Evolutionary conservation across 768 basidiomycete genomes (phyloP).

Genomic region (Pisolithus albus): DNA sequence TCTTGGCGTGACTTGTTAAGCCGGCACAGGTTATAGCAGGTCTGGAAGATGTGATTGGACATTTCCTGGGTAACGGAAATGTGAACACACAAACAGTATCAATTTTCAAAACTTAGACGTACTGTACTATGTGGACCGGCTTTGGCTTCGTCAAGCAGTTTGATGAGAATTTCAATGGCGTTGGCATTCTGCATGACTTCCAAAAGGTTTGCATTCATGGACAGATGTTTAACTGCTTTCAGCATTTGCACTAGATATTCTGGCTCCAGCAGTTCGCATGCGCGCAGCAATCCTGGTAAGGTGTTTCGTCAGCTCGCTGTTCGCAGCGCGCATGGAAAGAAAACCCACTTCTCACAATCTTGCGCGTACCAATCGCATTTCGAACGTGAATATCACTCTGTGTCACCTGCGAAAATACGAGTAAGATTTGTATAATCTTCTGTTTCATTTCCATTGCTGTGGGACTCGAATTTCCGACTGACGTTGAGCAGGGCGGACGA

Average conservation of each 20-base stretch:
- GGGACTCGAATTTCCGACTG: slow-evolving; percentile 64
- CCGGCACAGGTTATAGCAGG: slow-evolving; percentile 93
- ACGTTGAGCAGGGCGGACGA: slow-evolving; percentile 86
- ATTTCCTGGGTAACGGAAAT: slow-evolving; percentile 63
- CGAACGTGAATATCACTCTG: slow-evolving; percentile 92
- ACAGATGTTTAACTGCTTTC: slow-evolving; percentile 93
- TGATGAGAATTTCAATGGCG: slow-evolving; percentile 85
- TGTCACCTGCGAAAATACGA: slow-evolving; percentile 94
- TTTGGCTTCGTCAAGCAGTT: slow-evolving; percentile 74
- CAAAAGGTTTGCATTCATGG: slow-evolving; percentile 84
- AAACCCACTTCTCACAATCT: slow-evolving; percentile 78
- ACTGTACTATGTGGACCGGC: slow-evolving; percentile 77
- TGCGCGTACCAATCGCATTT: slow-evolving; percentile 85
- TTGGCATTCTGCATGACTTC: slow-evolving; percentile 96
- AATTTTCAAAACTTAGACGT: slow-evolving; percentile 20
- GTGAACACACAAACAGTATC: neutral
- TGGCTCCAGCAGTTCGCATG: slow-evolving; percentile 82
- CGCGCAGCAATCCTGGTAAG: slow-evolving; percentile 68
- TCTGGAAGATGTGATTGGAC: slow-evolving; percentile 95
- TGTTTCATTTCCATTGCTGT: slow-evolving; percentile 68
- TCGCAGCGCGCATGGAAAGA: slow-evolving; percentile 1
- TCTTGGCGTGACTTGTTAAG: slow-evolving; percentile 93
- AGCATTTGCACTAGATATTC: slow-evolving; percentile 83
- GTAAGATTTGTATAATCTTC: slow-evolving; percentile 82
- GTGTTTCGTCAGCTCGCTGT: neutral